phyloP scores from a whole-genome alignment of 129 eudicot genomes.

The Apium graveolens region DNA sequence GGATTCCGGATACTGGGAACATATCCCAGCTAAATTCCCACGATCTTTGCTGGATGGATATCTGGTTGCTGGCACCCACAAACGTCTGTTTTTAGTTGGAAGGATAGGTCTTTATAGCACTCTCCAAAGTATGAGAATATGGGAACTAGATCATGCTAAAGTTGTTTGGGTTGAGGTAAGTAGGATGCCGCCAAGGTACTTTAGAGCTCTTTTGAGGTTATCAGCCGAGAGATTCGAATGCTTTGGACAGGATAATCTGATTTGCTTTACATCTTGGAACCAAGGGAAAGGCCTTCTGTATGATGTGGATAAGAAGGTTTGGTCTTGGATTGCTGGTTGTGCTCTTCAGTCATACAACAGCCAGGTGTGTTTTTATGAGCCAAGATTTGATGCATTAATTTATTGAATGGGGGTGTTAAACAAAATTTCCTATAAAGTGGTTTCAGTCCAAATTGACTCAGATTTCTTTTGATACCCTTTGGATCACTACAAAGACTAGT shows the following conservation, averaged over 20 bases:
- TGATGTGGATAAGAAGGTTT: constrained; percentile 85
- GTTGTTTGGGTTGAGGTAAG: constrained; percentile 85
- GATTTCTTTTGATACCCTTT: not conserved
- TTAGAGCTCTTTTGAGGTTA: constrained; percentile 82
- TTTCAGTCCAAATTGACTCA: not conserved
- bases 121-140: constrained; percentile 92
- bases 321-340: constrained; percentile 99
- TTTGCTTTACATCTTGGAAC: constrained; percentile 99
- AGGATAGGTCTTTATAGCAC: constrained; percentile 93
- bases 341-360: constrained; percentile 87
- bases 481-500: not conserved
- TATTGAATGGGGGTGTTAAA: constrained; percentile 22
- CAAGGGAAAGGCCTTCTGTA: constrained; percentile 91
- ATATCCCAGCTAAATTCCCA: constrained; percentile 93
- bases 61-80: constrained; percentile 78
- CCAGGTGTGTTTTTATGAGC: constrained; percentile 97
- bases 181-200: constrained; percentile 95
- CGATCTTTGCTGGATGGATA: constrained; percentile 90
- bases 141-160: constrained; percentile 92
- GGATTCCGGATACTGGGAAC: constrained; percentile 95
- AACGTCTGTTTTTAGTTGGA: constrained; percentile 87
- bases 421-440: constrained; percentile 3
- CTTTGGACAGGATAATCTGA: constrained; percentile 92
- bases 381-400: constrained; percentile 83
- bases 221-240: constrained; percentile 97